phyloP scores from a whole-genome alignment of 345 rosid species.

The Trapa incisa region DNA sequence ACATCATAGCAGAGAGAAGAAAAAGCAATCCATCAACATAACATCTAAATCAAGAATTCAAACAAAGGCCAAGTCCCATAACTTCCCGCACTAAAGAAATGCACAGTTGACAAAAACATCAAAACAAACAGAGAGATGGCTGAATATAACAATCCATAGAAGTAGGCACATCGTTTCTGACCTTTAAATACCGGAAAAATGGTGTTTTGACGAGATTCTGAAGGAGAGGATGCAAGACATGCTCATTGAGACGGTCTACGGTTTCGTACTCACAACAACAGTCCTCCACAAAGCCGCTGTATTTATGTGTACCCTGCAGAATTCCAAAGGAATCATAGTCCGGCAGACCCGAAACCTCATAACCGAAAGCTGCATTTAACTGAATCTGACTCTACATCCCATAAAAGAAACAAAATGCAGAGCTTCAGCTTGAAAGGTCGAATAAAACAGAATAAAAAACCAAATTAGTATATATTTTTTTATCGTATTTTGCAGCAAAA shows the following conservation, averaged over 20 bases:
- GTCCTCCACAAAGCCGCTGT: slow-evolving; percentile 70
- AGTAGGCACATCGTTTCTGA: slow-evolving; percentile 11
- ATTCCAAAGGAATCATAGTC: not conserved
- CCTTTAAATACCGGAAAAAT: slow-evolving; percentile 87
- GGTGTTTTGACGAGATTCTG: slow-evolving; percentile 73
- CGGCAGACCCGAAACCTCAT: not conserved
- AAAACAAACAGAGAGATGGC: not conserved
- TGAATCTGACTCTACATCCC: not conserved
- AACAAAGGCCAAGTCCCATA: slow-evolving; percentile 29
- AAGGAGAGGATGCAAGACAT: slow-evolving; percentile 64
- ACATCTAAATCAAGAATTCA: slow-evolving; percentile 3
- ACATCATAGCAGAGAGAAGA: slow-evolving; percentile 5
- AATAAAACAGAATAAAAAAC: not conserved
- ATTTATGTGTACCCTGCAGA: slow-evolving; percentile 32
- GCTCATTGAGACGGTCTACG: slow-evolving; percentile 49
- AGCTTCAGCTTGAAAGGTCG: not conserved
- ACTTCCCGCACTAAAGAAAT: slow-evolving; percentile 16
- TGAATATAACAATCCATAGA: not conserved
- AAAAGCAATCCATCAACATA: not conserved
- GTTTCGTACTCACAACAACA: slow-evolving; percentile 90
- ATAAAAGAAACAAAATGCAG: not conserved
- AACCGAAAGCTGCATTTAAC: not conserved
- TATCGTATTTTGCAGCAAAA: not conserved
- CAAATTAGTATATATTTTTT: not conserved
- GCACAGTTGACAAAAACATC: not conserved